Percentiles rank a stretch among this genome's conserved stretches.
Evolutionary conservation across 2,329 filamentous ascomycete genomes (phyloP).

Genomic region (Phialocephala sp.): DNA sequence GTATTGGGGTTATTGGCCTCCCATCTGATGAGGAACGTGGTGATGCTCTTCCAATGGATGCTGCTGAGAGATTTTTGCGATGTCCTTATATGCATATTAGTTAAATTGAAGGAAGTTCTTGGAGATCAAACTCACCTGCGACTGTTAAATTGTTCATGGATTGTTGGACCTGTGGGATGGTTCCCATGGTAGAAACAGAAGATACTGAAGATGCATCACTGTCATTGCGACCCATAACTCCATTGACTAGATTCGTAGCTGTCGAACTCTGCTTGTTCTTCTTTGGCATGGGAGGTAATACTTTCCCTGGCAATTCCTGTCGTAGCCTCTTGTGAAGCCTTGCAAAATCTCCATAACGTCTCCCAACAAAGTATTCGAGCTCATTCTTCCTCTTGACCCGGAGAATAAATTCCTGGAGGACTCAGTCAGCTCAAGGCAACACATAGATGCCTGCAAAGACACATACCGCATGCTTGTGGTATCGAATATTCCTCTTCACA

Average conservation of each 20-base stretch:
- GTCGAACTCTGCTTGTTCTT: conserved; percentile 88
- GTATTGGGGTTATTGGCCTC: conserved; percentile 19
- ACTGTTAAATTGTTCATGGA: conserved; percentile 49
- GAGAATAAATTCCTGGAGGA: conserved; percentile 79
- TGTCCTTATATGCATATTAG: conserved; percentile 41
- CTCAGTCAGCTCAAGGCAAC: conserved; percentile 14
- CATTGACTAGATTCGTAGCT: conserved; percentile 60
- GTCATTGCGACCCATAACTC: conserved; percentile 62
- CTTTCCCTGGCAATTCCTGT: conserved; percentile 86
- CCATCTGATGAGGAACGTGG: conserved; percentile 54
- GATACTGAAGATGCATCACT: conserved; percentile 83
- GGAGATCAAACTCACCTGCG: conserved; percentile 38
- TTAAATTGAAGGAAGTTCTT: neutral
- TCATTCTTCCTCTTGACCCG: conserved; percentile 81
- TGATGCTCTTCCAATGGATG: conserved; percentile 46
- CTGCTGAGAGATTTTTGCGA: conserved; percentile 46
- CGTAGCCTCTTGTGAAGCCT: conserved; percentile 80
- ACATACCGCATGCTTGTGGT: conserved; percentile 88
- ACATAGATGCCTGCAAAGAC: neutral
- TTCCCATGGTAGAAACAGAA: conserved; percentile 41
- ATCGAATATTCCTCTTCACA: conserved; percentile 83
- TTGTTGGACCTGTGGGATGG: conserved; percentile 24
- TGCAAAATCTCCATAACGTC: conserved; percentile 87
- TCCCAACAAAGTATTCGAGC: conserved; percentile 78
- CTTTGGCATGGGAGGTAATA: conserved; percentile 82